Conservation (phyloP, 2,329 filamentous ascomycete species). For the Fusarium incarnatum region DNA sequence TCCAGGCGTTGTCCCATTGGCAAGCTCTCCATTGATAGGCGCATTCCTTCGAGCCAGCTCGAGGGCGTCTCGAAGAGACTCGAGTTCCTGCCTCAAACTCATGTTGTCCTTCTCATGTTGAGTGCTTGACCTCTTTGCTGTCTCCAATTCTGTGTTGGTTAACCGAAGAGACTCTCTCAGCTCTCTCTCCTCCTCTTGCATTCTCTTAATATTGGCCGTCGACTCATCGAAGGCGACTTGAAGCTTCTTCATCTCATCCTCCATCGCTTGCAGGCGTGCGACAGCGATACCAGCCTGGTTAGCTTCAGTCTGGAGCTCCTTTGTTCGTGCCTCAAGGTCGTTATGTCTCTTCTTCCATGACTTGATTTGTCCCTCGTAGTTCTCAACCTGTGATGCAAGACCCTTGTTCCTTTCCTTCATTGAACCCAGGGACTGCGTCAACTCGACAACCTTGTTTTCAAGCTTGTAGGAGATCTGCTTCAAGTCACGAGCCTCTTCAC, state of each 20-base stretch:
- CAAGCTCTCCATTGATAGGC: conserved; percentile 74
- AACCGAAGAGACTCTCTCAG: conserved; percentile 84
- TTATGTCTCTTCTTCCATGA: conserved; percentile 95
- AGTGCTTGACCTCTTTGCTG: conserved; percentile 78
- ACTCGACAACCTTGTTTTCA: conserved; percentile 99
- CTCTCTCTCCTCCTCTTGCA: conserved; percentile 93
- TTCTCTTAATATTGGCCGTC: conserved; percentile 86
- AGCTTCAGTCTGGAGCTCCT: conserved; percentile 94
- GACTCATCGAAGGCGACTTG: conserved; percentile 92
- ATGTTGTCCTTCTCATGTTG: conserved; percentile 87
- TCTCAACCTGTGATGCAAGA: conserved; percentile 88
- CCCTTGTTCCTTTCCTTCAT: conserved; percentile 96
- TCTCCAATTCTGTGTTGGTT: conserved; percentile 84
- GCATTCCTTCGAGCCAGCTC: conserved; percentile 84
- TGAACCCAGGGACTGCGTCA: conserved; percentile 91
- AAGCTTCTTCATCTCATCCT: conserved; percentile 94
- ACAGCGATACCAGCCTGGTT: conserved; percentile 98
- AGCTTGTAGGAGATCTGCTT: conserved; percentile 99
- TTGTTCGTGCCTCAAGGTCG: conserved; percentile 86
- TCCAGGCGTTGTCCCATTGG: conserved; percentile 54
- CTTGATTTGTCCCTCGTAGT: conserved; percentile 95
- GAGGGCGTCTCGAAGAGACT: conserved; percentile 91
- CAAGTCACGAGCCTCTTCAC: conserved; percentile 95
- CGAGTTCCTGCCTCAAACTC: conserved; percentile 86
- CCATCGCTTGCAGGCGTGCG: conserved; percentile 89